Conservation (phyloP, 2,329 filamentous ascomycete species). For the Colletotrichum horii region DNA sequence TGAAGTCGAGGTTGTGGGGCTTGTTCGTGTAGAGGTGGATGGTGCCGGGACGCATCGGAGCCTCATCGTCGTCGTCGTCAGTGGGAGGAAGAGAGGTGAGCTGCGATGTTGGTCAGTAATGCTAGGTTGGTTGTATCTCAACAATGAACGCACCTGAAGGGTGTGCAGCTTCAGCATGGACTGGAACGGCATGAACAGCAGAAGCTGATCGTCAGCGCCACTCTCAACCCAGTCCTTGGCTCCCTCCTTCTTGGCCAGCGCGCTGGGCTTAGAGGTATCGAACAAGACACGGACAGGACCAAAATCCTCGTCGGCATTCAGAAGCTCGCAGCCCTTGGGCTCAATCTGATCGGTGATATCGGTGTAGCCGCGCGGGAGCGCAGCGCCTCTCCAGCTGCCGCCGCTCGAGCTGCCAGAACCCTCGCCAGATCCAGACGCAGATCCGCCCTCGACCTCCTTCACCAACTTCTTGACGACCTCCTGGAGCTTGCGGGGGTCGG, state of each 20-base stretch:
- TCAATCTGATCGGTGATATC: constrained; percentile 88
- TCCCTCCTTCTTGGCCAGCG: constrained; percentile 61
- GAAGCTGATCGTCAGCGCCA: constrained; percentile 95
- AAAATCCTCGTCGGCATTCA: constrained; percentile 83
- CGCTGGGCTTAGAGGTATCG: constrained; percentile 68
- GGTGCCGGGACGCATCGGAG: constrained; percentile 79
- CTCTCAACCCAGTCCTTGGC: constrained; percentile 89
- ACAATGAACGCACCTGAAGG: constrained; percentile 56
- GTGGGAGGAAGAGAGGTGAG: constrained; percentile 79
- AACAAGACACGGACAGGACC: constrained; percentile 79
- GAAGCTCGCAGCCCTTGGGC: constrained; percentile 77
- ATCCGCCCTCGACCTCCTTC: constrained; percentile 59
- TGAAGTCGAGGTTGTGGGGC: constrained; percentile 89
- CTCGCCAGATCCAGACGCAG: constrained; percentile 38
- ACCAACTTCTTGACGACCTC: constrained; percentile 74
- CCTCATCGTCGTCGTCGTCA: constrained; percentile 71
- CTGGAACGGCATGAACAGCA: constrained; percentile 91
- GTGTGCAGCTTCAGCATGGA: constrained; percentile 89
- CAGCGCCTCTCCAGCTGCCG: constrained; percentile 73
- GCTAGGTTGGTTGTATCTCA: not conserved
- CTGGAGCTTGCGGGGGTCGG: constrained; percentile 73
- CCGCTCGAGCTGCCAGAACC: constrained; percentile 48
- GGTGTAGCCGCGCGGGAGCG: constrained; percentile 78
- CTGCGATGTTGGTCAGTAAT: constrained; percentile 45
- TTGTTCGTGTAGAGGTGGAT: constrained; percentile 89